Percentiles rank a stretch among this genome's conserved stretches.
These are phyloP conservation scores for Pelargonium cotyledonis DNA, from an alignment of 441 rosid genomes.

Conservation along the genomic window DNA sequence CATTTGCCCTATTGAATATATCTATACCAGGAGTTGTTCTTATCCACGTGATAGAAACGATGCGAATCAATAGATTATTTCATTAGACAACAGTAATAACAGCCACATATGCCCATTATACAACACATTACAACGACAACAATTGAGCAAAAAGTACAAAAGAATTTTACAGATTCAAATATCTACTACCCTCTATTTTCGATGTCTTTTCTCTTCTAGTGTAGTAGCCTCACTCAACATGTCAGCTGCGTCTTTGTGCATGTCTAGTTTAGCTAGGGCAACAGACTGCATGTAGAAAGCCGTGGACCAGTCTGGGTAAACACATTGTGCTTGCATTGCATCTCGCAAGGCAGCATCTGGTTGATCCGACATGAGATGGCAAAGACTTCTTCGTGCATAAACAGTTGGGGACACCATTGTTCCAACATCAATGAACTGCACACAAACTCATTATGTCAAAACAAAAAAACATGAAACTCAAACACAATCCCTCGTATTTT, in stretches of 20 bases:
- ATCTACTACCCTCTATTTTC: constrained; percentile 4
- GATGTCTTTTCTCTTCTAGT: constrained; percentile 76
- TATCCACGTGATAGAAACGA: too few relatives aligned
- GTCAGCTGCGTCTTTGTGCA: constrained; percentile 92
- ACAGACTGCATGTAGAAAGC: constrained; percentile 36
- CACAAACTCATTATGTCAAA: not conserved
- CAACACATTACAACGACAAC: too few relatives aligned
- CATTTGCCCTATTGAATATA: too few relatives aligned
- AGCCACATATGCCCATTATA: too few relatives aligned
- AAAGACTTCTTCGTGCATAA: constrained; percentile 78
- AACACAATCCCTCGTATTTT: not conserved
- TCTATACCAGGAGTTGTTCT: too few relatives aligned
- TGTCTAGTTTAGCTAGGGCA: constrained; percentile 77
- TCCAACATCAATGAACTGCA: constrained; percentile 80
- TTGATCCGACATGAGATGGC: constrained; percentile 75
- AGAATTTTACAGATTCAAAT: too few relatives aligned
- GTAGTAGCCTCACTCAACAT: constrained; percentile 90
- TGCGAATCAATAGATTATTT: too few relatives aligned
- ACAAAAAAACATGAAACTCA: not conserved
- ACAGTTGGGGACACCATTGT: constrained; percentile 92
- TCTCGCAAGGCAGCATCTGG: constrained; percentile 91
- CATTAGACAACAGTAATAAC: too few relatives aligned
- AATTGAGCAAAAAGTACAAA: too few relatives aligned
- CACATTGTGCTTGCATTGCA: constrained; percentile 96
- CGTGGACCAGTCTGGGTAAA: constrained; percentile 91